Evolutionary conservation across 129 eudicot genomes (phyloP).

Genomic region (Saussurea involucrata): DNA sequence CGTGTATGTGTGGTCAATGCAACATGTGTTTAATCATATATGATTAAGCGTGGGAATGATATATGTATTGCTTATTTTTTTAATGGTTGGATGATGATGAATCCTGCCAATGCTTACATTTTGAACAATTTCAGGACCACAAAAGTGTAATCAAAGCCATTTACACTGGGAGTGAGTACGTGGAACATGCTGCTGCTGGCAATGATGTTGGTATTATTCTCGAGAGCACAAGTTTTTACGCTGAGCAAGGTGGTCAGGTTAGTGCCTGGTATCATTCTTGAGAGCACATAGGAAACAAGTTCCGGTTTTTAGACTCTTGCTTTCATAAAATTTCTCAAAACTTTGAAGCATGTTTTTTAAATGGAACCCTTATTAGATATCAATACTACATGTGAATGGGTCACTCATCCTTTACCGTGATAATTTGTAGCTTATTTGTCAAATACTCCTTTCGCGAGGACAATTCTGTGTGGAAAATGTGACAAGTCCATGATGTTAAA

Average conservation of each 20-base stretch:
- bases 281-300: not conserved
- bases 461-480: not conserved
- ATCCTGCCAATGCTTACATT: constrained; percentile 7
- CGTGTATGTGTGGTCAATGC: too few relatives aligned
- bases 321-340: not conserved
- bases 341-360: not conserved
- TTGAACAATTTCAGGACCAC: constrained; percentile 59
- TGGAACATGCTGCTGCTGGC: constrained; percentile 60
- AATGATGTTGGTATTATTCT: constrained; percentile 80
- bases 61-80: not conserved
- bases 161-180: constrained; percentile 75
- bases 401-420: not conserved
- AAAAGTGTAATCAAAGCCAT: constrained; percentile 77
- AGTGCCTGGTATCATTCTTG: constrained; percentile 7
- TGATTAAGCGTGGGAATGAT: too few relatives aligned
- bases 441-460: not conserved
- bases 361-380: not conserved
- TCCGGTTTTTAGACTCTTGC: not conserved
- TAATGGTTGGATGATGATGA: not conserved
- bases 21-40: too few relatives aligned
- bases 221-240: constrained; percentile 87
- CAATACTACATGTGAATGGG: not conserved
- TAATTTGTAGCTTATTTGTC: not conserved
- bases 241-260: constrained; percentile 99
- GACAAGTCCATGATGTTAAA: not conserved